Evolutionary conservation across 176 grass and related monocot genomes (phyloP), one percentile per base, ranked within the genome.

Genomic region (Hordeum vulgare): DNA sequence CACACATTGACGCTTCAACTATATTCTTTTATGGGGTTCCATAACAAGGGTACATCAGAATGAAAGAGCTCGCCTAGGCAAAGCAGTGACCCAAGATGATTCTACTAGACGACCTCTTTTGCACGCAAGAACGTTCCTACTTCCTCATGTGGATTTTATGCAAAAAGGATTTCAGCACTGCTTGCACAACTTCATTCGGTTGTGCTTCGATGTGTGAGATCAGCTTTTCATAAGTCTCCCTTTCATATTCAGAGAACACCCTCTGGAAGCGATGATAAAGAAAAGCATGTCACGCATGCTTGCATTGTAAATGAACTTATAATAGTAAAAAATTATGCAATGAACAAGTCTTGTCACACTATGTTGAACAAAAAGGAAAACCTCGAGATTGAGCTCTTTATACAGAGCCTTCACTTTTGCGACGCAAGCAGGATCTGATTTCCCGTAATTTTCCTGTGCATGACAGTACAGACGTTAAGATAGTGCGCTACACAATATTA

Each of bases 401-500:
- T 92, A 97, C 34, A 97, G n/a, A 53, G 29, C 68, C 66, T 97
- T 97, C 84, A 97, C 87, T 83, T 92, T 88, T 88, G 78, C 66
- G 41, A 94, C 76, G 45, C 87, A 84, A 70, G 6, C 65, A 78
- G 79, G 81, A 86, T 94, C 85, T 42, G 75, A 68, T 82, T 94
- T 97, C 66, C 89, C 91, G 67, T 97, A 94, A 71, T 94, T 97
- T 71, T 90, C 91, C 91, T 97, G 76, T 64, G 75, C 37, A 74
- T 70, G 27, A 36, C 75, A 77, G 3, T 33, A 33, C 31, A 35
- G 34, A 35, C 34, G 6, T 35, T 35, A 35, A 35, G 4, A 47
- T 5, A 14, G 34, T 13, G n/a, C 54, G 51, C 57, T 13, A 6
- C 13, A 73, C 40, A 23, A 15, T 58, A 47, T n/a, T 28, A 25